Percentiles rank a stretch among this genome's conserved stretches.
These are phyloP conservation scores for Shiraia bambusicola DNA, from an alignment of 2,329 filamentous ascomycete species.

Conservation along the genomic window DNA sequence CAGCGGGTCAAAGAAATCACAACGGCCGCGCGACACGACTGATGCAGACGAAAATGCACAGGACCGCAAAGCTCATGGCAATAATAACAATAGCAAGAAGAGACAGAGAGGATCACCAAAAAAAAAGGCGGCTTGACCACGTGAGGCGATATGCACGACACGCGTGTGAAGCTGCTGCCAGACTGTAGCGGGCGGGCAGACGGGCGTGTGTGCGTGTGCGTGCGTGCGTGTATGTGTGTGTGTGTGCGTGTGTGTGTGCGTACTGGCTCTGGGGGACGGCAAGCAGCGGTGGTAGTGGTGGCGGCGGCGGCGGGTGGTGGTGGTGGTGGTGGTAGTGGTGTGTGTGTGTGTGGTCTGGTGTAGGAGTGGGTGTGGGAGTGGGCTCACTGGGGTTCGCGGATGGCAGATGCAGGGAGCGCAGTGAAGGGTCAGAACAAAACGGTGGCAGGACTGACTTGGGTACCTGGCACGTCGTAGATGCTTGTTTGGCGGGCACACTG, in stretches of 20 bases:
- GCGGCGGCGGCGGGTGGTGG: not conserved
- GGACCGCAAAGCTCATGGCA: slow-evolving; percentile 16
- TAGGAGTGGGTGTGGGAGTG: too few relatives aligned
- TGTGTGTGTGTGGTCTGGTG: too few relatives aligned
- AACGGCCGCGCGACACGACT: not conserved
- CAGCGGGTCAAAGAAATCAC: slow-evolving; percentile 5
- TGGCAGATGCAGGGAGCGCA: too few relatives aligned
- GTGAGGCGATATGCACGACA: slow-evolving; percentile 12
- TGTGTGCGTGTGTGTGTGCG: too few relatives aligned
- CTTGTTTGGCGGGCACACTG: too few relatives aligned
- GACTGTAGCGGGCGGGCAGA: not conserved
- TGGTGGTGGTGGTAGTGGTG: too few relatives aligned
- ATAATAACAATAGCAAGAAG: slow-evolving; percentile 1
- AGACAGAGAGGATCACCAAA: not conserved
- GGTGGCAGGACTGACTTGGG: too few relatives aligned
- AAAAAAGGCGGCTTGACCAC: slow-evolving; percentile 12
- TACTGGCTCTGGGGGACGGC: not conserved
- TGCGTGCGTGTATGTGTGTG: too few relatives aligned
- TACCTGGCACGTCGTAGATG: too few relatives aligned
- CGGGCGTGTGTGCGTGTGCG: too few relatives aligned
- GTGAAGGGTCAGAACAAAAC: too few relatives aligned
- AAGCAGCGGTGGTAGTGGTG: not conserved
- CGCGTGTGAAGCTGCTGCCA: not conserved
- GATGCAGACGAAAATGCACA: slow-evolving; percentile 9
- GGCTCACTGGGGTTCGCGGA: too few relatives aligned